A percentile compares a stretch with the other conserved stretches of the same genome.
Conservation (phyloP, 192 early-diverging fungal species). For the Helicostylum pulchrum region DNA sequence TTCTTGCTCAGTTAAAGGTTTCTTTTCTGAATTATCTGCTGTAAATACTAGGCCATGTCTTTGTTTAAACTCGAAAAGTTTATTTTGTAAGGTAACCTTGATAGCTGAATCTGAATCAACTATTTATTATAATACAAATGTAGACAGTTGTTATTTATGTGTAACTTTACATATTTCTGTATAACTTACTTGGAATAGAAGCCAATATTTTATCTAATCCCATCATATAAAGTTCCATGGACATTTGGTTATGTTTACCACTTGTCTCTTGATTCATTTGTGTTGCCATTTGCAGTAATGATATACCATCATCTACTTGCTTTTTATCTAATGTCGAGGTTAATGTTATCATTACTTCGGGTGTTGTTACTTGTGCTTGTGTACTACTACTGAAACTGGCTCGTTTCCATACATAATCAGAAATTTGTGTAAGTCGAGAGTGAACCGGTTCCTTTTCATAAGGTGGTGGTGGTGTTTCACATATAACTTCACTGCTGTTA, state of each 20-base stretch:
- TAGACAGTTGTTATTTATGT: background rate
- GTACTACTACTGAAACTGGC: background rate
- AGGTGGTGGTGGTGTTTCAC: slow-evolving; percentile 7
- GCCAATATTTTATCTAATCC: slow-evolving; percentile 27
- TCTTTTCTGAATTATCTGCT: background rate
- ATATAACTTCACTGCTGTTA: background rate
- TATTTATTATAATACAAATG: background rate
- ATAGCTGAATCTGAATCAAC: slow-evolving; percentile 24
- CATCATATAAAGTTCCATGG: slow-evolving; percentile 30
- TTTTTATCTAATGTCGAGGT: slow-evolving; percentile 18
- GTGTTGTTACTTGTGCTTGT: background rate
- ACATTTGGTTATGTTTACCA: slow-evolving; percentile 16
- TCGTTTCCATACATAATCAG: slow-evolving; percentile 19
- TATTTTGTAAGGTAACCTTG: slow-evolving; percentile 19
- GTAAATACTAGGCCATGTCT: slow-evolving; percentile 4
- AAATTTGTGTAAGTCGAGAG: slow-evolving; percentile 16
- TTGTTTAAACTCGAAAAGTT: slow-evolving; percentile 19
- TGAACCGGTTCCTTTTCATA: slow-evolving; percentile 12
- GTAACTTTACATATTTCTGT: background rate
- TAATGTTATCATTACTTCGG: background rate
- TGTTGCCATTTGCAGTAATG: slow-evolving; percentile 21
- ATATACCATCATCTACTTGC: slow-evolving; percentile 19
- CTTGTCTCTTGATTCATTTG: slow-evolving; percentile 21
- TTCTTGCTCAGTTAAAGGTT: background rate
- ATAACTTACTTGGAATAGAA: slow-evolving; percentile 27